Conservation (phyloP, 2,329 filamentous ascomycete species). For the Aspergillus fructus region DNA sequence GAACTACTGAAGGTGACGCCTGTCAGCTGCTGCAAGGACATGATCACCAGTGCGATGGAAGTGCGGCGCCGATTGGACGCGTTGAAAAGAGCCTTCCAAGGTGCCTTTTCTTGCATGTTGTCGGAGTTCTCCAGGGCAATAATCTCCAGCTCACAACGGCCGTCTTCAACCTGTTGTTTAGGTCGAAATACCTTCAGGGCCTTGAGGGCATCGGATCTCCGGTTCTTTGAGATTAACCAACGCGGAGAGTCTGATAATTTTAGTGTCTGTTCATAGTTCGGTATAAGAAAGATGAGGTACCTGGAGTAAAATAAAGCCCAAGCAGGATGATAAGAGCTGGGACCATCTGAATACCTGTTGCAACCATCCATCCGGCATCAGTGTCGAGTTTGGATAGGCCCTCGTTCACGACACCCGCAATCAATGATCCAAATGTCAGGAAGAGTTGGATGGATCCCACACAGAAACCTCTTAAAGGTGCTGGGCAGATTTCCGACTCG, state of each 20-base stretch:
- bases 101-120: too few species aligned
- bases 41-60: neutral
- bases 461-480: too few species aligned
- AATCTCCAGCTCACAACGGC: too few species aligned
- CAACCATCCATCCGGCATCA: neutral
- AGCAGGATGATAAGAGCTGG: neutral
- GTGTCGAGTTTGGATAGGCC: neutral
- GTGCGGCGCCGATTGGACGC: neutral
- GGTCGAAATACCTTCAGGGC: too few species aligned
- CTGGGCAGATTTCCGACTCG: too few species aligned
- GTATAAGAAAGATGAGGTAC: too few species aligned
- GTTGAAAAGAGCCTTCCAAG: neutral
- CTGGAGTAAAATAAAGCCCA: neutral
- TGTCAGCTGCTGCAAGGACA: neutral
- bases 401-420: neutral
- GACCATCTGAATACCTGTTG: neutral
- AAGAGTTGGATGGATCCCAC: too few species aligned
- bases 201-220: too few species aligned
- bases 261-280: neutral
- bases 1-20: constrained; percentile 1
- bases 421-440: too few species aligned
- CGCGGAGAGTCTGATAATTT: neutral
- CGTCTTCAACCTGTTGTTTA: too few species aligned
- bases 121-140: too few species aligned
- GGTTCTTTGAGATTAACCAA: too few species aligned